Evolutionary conservation across 371 early-diverging fungal genomes (phyloP).

Genomic region (Actinomortierella wolfii): DNA sequence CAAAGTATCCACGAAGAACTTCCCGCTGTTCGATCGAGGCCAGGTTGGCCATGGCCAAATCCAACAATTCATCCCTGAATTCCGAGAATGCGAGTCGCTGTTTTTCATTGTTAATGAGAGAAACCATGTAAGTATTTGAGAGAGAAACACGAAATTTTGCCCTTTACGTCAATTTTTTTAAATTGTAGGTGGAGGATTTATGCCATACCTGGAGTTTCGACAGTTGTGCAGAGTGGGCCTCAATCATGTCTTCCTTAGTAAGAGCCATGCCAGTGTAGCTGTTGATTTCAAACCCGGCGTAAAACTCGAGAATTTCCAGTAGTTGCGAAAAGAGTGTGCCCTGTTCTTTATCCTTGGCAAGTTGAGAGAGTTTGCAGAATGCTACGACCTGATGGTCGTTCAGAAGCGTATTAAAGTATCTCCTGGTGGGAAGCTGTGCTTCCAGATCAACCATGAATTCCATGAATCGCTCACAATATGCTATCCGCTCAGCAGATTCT

Average conservation of each 20-base stretch:
- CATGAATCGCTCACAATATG: conserved; percentile 74
- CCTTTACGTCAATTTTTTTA: no score
- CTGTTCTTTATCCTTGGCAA: conserved; percentile 51
- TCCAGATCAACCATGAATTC: conserved; percentile 87
- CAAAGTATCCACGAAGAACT: conserved; percentile 62
- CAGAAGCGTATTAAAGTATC: conserved; percentile 82
- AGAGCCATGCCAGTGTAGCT: conserved; percentile 82
- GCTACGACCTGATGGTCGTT: conserved; percentile 81
- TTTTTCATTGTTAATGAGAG: not conserved
- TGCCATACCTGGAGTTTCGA: conserved; percentile 73
- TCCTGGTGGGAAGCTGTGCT: conserved; percentile 89
- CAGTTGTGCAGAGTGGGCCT: conserved; percentile 63
- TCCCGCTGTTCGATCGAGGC: conserved; percentile 64
- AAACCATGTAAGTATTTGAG: no score
- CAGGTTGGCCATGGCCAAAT: conserved; percentile 76
- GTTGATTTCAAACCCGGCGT: conserved; percentile 81
- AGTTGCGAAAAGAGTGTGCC: conserved; percentile 64
- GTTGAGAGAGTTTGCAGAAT: conserved; percentile 59
- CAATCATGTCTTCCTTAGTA: conserved; percentile 65
- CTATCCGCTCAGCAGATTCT: conserved; percentile 47
- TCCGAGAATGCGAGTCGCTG: conserved; percentile 66
- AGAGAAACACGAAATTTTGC: no score
- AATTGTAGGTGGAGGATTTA: no score
- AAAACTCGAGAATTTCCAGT: conserved; percentile 66
- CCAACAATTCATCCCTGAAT: conserved; percentile 69